Evolutionary conservation across 306 rosid genomes (phyloP).

Genomic region (Sphenostylis stenocarpa): DNA sequence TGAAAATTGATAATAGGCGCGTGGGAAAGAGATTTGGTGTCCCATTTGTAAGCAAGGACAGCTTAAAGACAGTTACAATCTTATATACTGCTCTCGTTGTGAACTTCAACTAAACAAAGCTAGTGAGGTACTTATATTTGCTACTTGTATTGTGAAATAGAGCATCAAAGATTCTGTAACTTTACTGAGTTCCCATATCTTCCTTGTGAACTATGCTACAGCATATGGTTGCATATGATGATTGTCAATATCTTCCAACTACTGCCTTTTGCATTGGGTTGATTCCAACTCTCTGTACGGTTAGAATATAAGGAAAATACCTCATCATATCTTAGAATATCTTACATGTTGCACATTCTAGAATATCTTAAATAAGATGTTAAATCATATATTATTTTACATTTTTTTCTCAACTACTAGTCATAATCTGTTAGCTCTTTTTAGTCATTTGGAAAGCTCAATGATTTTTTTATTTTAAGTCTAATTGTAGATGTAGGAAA

Average conservation of each 20-base stretch:
- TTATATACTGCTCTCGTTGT: constrained; percentile 58
- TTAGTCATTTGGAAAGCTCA: background rate
- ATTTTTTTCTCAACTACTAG: background rate
- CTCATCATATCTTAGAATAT: background rate
- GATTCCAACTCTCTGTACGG: background rate
- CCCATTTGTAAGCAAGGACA: constrained; percentile 85
- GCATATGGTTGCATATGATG: background rate
- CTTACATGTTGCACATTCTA: background rate
- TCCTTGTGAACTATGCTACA: background rate
- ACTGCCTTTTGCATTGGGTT: background rate
- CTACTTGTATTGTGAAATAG: background rate
- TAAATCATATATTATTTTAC: background rate
- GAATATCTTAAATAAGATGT: background rate
- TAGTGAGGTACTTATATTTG: constrained; percentile 56
- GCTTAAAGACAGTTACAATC: constrained; percentile 51
- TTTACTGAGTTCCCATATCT: background rate
- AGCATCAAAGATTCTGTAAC: background rate
- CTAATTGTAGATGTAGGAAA: background rate
- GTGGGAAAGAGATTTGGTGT: constrained; percentile 64
- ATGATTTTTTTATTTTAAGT: background rate
- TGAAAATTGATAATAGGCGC: constrained; percentile 40
- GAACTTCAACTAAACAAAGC: constrained; percentile 63
- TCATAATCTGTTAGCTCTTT: background rate
- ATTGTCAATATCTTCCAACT: too few relatives aligned
- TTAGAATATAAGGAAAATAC: background rate